Percentiles rank a stretch among this genome's conserved stretches.
phyloP scores from a whole-genome alignment of 352 stramenopile species.

The Phytopythium kandeliae region DNA sequence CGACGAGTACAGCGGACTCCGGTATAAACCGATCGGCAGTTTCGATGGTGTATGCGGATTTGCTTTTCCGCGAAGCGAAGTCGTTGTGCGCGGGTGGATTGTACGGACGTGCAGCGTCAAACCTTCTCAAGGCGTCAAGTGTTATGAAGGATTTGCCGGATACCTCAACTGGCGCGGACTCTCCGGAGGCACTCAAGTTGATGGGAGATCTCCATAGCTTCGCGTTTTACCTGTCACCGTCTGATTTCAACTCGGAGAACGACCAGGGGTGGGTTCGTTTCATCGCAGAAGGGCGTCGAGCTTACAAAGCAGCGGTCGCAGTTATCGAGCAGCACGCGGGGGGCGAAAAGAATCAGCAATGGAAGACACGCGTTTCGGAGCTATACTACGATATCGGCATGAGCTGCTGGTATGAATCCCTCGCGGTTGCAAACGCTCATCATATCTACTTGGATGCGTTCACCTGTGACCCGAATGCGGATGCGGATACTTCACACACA shows the following conservation, averaged over 20 bases:
- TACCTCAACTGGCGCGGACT: conserved; percentile 16
- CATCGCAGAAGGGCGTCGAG: conserved; percentile 39
- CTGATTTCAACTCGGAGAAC: conserved; percentile 35
- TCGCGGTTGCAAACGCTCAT: conserved; percentile 32
- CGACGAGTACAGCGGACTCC: background rate
- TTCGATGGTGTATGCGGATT: conserved; percentile 51
- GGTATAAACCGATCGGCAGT: conserved; percentile 25
- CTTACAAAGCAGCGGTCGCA: conserved; percentile 36
- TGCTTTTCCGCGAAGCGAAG: conserved; percentile 78
- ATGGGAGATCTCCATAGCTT: conserved; percentile 80
- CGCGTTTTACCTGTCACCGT: conserved; percentile 72
- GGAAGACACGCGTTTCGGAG: conserved; percentile 21
- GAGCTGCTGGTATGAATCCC: conserved; percentile 73
- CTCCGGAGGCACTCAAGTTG: conserved; percentile 51
- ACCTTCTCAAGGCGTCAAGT: conserved; percentile 53
- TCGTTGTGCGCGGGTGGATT: conserved; percentile 66
- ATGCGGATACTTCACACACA: background rate
- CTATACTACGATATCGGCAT: conserved; percentile 66
- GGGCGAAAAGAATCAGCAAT: conserved; percentile 1
- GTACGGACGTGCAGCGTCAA: conserved; percentile 57
- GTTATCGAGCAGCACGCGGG: conserved; percentile 10
- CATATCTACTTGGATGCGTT: conserved; percentile 42
- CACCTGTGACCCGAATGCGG: background rate
- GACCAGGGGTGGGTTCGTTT: conserved; percentile 55
- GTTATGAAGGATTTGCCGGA: conserved; percentile 37